Evolutionary conservation across 495 filamentous ascomycete genomes (phyloP), one percentile per base, ranked within the genome.

Genomic region (Lentithecium fluviatile): DNA sequence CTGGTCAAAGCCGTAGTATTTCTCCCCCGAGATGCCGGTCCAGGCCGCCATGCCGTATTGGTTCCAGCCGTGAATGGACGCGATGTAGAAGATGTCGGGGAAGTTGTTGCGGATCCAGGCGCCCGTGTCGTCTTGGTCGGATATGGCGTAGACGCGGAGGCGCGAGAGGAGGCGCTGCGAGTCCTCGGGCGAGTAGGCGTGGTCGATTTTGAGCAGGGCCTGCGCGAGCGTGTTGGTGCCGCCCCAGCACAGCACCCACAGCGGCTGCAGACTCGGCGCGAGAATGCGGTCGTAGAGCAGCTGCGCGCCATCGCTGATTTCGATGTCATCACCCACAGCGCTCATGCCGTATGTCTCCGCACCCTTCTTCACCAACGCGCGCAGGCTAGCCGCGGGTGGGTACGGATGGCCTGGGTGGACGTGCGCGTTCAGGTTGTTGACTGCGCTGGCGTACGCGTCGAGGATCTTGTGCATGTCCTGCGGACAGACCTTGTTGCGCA

Each of bases 71-170:
- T 79, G 77, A 3, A 75, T 62, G 13, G 75, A 77, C 7, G 61
- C 66, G 46, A 80, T 79, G 64, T 78, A 80, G 62, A 77, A 77
- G 23, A 80, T 59, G 34, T 76, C 74, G 0, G 78, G 76, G 61
- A 72, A 80, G 8, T 72, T 68, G 23, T 68, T 56, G 1, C 78
- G 75, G 47, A 80, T 77, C 79, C 79, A 81, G 4, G 71, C 55
- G 0, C 76, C 77, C 0, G 77, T 77, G 55, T 81, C 74, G 57
- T 81, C 79, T 60, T 80, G 79, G 64, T 80, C 78, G 8, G 74
- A 77, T 40, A 80, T 77, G 25, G 79, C 66, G 58, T 80, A 80
- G 24, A 80, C 71, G 32, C 78, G 74, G 0, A 80, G 60, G 49
- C 74, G 75, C 7, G 73, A 71, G 4, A 69, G 64, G 5, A 81